A percentile compares a stretch with the other conserved stretches of the same genome.
These are phyloP conservation scores for Agastache rugosa DNA, from an alignment of 257 asterid species.

Conservation along the genomic window DNA sequence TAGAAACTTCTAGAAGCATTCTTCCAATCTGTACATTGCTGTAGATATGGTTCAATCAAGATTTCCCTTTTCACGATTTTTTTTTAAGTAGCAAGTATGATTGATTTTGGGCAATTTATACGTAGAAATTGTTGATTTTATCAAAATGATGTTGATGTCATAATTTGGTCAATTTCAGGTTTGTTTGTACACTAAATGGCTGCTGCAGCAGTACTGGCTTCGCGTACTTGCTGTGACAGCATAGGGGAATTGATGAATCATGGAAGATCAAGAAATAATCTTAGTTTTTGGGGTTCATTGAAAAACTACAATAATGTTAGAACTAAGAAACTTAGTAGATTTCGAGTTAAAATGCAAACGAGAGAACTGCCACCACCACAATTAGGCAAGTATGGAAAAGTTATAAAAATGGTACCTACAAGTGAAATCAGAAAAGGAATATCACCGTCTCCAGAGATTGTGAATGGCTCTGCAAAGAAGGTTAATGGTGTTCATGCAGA, in stretches of 20 bases:
- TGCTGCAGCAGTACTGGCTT: constrained; percentile 67
- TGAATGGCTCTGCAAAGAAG: constrained; percentile 50
- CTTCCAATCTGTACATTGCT: not conserved
- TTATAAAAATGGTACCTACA: constrained; percentile 67
- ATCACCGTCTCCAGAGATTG: constrained; percentile 16
- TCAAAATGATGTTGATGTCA: not conserved
- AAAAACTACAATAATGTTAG: constrained; percentile 30
- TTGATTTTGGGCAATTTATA: not conserved
- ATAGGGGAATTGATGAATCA: constrained; percentile 40
- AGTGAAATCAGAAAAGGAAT: constrained; percentile 51
- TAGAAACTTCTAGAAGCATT: not conserved
- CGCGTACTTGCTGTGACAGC: constrained; percentile 63
- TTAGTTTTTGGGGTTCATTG: constrained; percentile 47
- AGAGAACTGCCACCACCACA: constrained; percentile 49
- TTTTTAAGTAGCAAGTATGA: not conserved
- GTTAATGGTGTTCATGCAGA: constrained; percentile 45
- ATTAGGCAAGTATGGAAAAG: constrained; percentile 54
- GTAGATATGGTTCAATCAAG: not conserved
- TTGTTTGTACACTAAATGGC: constrained; percentile 44
- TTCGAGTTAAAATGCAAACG: constrained; percentile 58
- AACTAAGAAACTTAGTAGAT: constrained; percentile 32
- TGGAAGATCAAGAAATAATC: constrained; percentile 42
- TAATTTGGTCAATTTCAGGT: constrained; percentile 43
- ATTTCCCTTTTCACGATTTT: not conserved
- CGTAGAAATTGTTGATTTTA: not conserved